Evolutionary conservation across 768 basidiomycete genomes (phyloP).

Genomic region (Russula lepida): DNA sequence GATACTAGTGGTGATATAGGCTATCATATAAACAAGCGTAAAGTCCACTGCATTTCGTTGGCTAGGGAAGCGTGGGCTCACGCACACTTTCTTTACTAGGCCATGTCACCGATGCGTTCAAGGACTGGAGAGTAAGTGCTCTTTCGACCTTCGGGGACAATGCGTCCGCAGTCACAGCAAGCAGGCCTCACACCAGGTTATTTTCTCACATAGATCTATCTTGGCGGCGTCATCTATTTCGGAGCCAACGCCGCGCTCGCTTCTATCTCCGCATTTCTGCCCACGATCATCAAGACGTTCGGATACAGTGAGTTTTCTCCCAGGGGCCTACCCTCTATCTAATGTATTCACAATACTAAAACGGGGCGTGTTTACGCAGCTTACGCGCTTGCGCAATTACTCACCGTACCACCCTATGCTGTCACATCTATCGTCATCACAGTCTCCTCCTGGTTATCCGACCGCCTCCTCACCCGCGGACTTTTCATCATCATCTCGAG

Average conservation of each 20-base stretch:
- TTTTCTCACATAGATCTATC: constrained; percentile 42
- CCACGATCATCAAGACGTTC: constrained; percentile 70
- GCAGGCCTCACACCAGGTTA: too few relatives aligned
- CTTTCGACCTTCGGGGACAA: background rate
- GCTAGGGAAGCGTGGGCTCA: background rate
- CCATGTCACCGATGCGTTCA: constrained; percentile 53
- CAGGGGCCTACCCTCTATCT: background rate
- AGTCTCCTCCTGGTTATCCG: constrained; percentile 51
- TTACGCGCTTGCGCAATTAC: constrained; percentile 56
- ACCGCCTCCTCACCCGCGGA: constrained; percentile 56
- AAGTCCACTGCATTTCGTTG: constrained; percentile 2
- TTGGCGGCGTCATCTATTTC: constrained; percentile 68
- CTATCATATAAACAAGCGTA: constrained; percentile 54
- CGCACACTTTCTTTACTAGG: constrained; percentile 29
- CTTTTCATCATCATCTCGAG: constrained; percentile 39
- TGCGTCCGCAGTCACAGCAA: too few relatives aligned
- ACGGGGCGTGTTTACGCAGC: constrained; percentile 30
- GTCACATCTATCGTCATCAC: constrained; percentile 59
- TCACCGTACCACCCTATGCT: constrained; percentile 78
- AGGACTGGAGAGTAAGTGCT: constrained; percentile 65
- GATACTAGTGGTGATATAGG: constrained; percentile 59
- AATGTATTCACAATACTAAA: constrained; percentile 4
- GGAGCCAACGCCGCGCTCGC: constrained; percentile 68
- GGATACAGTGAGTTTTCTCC: constrained; percentile 48
- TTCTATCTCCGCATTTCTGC: constrained; percentile 77